Percentiles rank a stretch among this genome's conserved stretches.
Evolutionary conservation across 140 eudicot species (phyloP).

Genomic region (Anethum foeniculum): DNA sequence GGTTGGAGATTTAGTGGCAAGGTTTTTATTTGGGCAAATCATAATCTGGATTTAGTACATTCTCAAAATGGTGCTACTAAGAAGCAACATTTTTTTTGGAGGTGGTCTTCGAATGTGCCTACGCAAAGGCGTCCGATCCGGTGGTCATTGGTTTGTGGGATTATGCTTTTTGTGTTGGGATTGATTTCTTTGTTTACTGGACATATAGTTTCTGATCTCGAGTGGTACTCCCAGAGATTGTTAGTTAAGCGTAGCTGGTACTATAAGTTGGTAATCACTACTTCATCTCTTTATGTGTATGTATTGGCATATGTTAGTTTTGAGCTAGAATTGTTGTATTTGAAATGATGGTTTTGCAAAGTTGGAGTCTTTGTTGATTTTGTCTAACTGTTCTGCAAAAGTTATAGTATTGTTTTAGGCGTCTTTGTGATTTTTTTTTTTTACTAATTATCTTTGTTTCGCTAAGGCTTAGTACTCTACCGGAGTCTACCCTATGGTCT

Average conservation of each 20-base stretch:
- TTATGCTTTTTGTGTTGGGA: conserved; percentile 71
- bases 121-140: conserved; percentile 49
- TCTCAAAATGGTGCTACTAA: conserved; percentile 16
- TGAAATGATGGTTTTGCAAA: neutral
- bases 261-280: conserved; percentile 44
- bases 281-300: neutral
- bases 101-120: conserved; percentile 30
- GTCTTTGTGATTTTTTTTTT: neutral
- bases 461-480: neutral
- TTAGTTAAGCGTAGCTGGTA: conserved; percentile 49
- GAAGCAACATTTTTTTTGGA: conserved; percentile 39
- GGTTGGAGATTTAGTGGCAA: conserved; percentile 30
- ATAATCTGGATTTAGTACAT: conserved; percentile 31
- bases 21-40: conserved; percentile 18
- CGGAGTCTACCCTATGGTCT: neutral
- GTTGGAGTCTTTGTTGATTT: neutral
- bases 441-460: neutral
- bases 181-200: conserved; percentile 76
- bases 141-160: conserved; percentile 81
- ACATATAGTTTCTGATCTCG: conserved; percentile 76
- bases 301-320: neutral
- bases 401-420: neutral
- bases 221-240: conserved; percentile 58
- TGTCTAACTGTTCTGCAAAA: neutral
- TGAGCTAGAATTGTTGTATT: neutral